Percentiles rank a stretch among this genome's conserved stretches.
These are phyloP conservation scores for Capillidium heterosporum DNA, from an alignment of 371 early-diverging fungal genomes.

Conservation along the genomic window DNA sequence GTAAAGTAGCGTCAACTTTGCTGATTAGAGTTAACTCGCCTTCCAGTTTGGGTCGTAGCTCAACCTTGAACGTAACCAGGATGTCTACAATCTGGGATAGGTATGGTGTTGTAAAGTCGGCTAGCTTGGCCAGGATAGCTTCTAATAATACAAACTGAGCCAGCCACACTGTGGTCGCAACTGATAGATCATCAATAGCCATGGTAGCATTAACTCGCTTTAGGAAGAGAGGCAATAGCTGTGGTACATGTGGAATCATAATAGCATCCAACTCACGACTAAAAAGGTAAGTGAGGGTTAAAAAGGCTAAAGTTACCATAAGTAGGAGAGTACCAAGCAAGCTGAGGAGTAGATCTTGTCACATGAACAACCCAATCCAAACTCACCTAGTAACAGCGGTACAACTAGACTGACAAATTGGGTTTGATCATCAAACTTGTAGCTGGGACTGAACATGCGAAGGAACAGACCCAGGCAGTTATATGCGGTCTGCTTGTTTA, in stretches of 20 bases:
- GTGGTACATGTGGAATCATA: neutral
- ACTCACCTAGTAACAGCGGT: constrained; percentile 29
- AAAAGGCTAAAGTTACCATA: neutral
- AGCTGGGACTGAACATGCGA: constrained; percentile 33
- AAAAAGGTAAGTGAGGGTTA: neutral
- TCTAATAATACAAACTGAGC: constrained; percentile 51
- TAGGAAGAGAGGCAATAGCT: neutral
- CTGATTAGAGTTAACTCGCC: constrained; percentile 8
- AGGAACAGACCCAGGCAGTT: constrained; percentile 61
- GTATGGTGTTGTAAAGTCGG: constrained; percentile 73
- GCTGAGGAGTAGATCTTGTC: constrained; percentile 42
- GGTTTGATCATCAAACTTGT: constrained; percentile 21
- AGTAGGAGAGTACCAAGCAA: neutral
- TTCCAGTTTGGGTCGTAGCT: neutral
- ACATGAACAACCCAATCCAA: constrained; percentile 28
- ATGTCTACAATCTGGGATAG: constrained; percentile 29
- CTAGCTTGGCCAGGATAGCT: constrained; percentile 43
- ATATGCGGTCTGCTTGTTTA: constrained; percentile 63
- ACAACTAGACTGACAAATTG: constrained; percentile 29
- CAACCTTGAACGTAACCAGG: neutral
- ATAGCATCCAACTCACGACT: neutral
- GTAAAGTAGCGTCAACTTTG: constrained; percentile 27
- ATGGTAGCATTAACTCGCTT: constrained; percentile 1
- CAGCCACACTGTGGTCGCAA: constrained; percentile 22
- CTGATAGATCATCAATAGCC: constrained; percentile 1